Base-by-base conservation (phyloP, 495 filamentous ascomycete species). In the Emericellopsis terricola region DNA sequence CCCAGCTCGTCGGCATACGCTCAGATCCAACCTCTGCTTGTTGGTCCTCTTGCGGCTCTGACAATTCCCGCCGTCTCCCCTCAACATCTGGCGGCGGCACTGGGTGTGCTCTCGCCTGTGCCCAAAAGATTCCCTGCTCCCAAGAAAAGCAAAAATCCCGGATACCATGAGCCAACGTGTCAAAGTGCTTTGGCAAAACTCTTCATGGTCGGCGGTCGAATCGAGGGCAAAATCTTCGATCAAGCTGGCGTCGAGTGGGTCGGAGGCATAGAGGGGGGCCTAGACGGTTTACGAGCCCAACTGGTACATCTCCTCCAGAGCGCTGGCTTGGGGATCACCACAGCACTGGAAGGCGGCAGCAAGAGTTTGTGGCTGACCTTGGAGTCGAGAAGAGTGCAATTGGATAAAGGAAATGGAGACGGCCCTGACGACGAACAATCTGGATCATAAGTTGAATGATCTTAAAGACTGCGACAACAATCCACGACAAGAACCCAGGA, bases 141-240 rank as follows among this genome's bases (percentile, higher is more conserved):
- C 4, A 73, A 68, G 18, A 64, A 78, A 30, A 72, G 69, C 48
- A 71, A 68, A 36, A 81, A 73, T 47, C 83, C 85, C 0, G 76
- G 72, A 2, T 87, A 86, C 55, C 65, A 86, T 55, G 86, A 94
- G 32, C 55, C 68, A 2, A 51, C 64, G 9, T 76, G 82, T 27
- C 81, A 92, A 58, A 65, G 52, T 33, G 91, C 81, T 27, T 48
- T 96, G 46, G 72, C 79, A 52, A 97, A 97, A 57, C 53, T 96
- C 37, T 57, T 91, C 51, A 45, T 97, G 21, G 55, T 96, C 28
- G 91, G 82, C 36, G 85, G 85, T 13, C 66, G 89, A 36, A 70
- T 93, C 16, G 71, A 76, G 43, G 78, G 78, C 39, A 71, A 69
- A 56, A 78, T 84, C 29, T 82, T 96, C 45, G 91, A 97, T 56